Base-by-base conservation (phyloP, 345 rosid species). In the Eutrema yunnanense region DNA sequence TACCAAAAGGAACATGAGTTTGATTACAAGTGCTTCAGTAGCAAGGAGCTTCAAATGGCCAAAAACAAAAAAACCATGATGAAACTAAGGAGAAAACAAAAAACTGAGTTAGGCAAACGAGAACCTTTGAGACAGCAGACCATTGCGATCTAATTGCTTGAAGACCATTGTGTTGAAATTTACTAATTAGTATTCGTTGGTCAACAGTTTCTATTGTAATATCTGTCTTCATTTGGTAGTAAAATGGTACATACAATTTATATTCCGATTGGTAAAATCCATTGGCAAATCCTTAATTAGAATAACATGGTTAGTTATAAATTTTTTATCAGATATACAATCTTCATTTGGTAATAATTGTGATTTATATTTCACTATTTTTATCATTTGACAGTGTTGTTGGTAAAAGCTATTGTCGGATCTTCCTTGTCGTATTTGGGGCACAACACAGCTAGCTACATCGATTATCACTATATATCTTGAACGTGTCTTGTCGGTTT, bases 401-500 rank as follows among this genome's bases (percentile, higher is more conserved):
- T 27, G 38, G 29, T 62, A 11, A 14, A 44, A 26, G 9, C 6
- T 9, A 10, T 9, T 9, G 54, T 3, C 14, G 30, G 54, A 63
- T 46, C 19, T 0, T 19, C 22, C 3, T 19, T 44, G 64, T 56
- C 73, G 34, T 16, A 43, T 43, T 12, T 19, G 19, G 46, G 46
- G 12, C 52, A 69, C 55, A 58, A 56, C 26, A 56, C 52, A 53
- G 22, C 12, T 34, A 46, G 36, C 62, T 30, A 57, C 16, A 16
- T 16, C 16, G 16, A 16, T 16, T 16, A 0, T 16, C 16, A 16
- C 16, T 16, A 16, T n/a, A n/a, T n/a, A n/a, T 16, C 44, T 55
- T 29, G n/a, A 71, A 71, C 74, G 51, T 71, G 61, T 50, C 60
- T 4, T 71, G 75, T 61, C 40, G 34, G 38, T 8, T 11, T 14